These are phyloP conservation scores for Torrubiella hemipterigena DNA, from an alignment of 2,329 filamentous ascomycete species.

Conservation along the genomic window DNA sequence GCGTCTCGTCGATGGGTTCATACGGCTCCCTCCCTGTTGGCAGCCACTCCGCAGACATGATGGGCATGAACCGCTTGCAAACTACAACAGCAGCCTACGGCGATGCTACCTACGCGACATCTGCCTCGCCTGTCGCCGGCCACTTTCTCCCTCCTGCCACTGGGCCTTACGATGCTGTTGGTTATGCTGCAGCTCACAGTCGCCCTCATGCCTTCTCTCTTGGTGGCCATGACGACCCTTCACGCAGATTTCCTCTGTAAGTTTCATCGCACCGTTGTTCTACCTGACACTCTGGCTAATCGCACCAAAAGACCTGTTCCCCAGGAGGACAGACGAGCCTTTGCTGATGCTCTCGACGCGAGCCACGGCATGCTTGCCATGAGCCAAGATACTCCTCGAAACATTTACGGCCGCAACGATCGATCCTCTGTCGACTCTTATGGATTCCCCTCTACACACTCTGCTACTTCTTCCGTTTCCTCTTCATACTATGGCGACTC, in stretches of 20 bases:
- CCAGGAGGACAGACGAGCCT: conserved; percentile 52
- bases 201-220: conserved; percentile 40
- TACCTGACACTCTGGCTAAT: conserved; percentile 9
- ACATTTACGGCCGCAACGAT: conserved; percentile 66
- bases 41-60: conserved; percentile 66
- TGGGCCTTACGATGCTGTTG: conserved; percentile 63
- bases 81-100: conserved; percentile 55
- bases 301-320: conserved; percentile 21
- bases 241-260: conserved; percentile 73
- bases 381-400: conserved; percentile 87
- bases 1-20: conserved; percentile 50
- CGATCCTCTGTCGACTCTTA: conserved; percentile 77
- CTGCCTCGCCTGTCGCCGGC: conserved; percentile 53
- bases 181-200: conserved; percentile 57
- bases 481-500: conserved; percentile 78
- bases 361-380: conserved; percentile 91
- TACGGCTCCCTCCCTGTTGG: conserved; percentile 63
- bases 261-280: conserved; percentile 39
- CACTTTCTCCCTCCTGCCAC: conserved; percentile 53
- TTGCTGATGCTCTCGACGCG: conserved; percentile 82
- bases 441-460: conserved; percentile 77
- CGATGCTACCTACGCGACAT: conserved; percentile 55
- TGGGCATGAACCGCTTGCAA: conserved; percentile 53
- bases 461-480: conserved; percentile 82
- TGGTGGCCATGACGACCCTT: conserved; percentile 42